Conservation (phyloP, 1,284 basidiomycete species). For the Retiboletus flavoniger region DNA sequence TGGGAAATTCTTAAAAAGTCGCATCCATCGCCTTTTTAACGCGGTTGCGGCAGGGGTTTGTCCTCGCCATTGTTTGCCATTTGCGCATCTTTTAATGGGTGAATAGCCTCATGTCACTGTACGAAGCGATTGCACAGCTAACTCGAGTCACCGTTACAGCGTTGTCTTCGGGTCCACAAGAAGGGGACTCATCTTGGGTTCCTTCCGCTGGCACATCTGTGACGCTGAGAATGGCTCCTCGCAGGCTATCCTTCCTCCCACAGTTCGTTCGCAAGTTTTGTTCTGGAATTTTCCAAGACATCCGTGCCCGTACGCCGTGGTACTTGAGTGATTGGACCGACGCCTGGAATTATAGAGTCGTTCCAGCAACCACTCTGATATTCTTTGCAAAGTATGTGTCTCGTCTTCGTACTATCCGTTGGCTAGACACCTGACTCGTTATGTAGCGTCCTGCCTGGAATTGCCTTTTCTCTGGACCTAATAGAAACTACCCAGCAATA, state of each 20-base stretch:
- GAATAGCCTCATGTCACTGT: background rate
- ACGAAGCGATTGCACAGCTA: background rate
- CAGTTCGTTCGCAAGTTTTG: constrained; percentile 41
- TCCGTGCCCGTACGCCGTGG: constrained; percentile 76
- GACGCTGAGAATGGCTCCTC: background rate
- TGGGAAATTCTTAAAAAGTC: no score
- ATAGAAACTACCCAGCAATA: constrained; percentile 91
- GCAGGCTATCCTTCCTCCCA: background rate
- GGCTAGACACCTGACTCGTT: constrained; percentile 1
- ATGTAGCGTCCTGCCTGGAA: constrained; percentile 76
- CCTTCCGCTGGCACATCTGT: constrained; percentile 7
- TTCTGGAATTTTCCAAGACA: constrained; percentile 74
- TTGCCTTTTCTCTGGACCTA: constrained; percentile 91
- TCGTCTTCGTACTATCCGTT: constrained; percentile 4
- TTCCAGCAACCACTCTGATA: constrained; percentile 73
- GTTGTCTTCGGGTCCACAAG: background rate
- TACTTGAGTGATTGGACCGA: constrained; percentile 86
- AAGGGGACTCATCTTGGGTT: background rate
- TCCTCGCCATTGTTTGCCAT: background rate
- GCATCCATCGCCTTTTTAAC: no score
- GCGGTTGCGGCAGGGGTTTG: no score
- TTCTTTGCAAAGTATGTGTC: constrained; percentile 74
- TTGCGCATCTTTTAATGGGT: background rate
- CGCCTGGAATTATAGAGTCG: constrained; percentile 84
- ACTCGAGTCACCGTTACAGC: background rate